Percentiles rank a stretch among this genome's conserved stretches.
These are phyloP conservation scores for Termitomyces sp. DNA, from an alignment of 768 basidiomycete species.

Conservation along the genomic window DNA sequence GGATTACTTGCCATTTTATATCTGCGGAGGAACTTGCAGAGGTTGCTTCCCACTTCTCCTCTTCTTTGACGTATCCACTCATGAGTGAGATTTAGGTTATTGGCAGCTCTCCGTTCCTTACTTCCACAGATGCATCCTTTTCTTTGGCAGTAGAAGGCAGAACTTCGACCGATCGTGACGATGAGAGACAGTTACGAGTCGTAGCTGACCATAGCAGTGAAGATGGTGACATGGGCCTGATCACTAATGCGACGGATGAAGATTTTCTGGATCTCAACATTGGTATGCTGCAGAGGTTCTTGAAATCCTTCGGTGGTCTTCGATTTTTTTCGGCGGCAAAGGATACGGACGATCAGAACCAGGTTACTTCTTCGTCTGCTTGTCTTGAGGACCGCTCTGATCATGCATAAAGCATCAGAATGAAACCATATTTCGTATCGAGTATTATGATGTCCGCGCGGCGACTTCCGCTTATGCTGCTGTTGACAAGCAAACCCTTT, in stretches of 20 bases:
- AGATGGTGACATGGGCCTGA: slow-evolving; percentile 1
- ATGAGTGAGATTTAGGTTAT: slow-evolving; percentile 37
- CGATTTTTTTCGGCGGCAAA: slow-evolving; percentile 20
- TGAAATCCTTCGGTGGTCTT: slow-evolving; percentile 31
- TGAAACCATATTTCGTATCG: slow-evolving; percentile 44
- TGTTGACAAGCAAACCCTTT: slow-evolving; percentile 43
- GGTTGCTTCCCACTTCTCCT: slow-evolving; percentile 24
- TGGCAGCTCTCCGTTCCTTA: slow-evolving; percentile 47
- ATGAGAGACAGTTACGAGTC: slow-evolving; percentile 5
- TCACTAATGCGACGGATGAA: slow-evolving; percentile 4
- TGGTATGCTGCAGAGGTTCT: slow-evolving; percentile 23
- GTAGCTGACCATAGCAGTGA: slow-evolving; percentile 5
- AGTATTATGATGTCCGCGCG: slow-evolving; percentile 64
- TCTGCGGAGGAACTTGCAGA: slow-evolving; percentile 38
- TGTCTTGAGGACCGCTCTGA: not conserved
- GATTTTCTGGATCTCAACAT: slow-evolving; percentile 16
- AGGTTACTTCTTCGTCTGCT: slow-evolving; percentile 15
- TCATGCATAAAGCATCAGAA: not conserved
- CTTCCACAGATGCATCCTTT: slow-evolving; percentile 48
- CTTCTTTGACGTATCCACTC: slow-evolving; percentile 4
- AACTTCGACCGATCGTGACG: slow-evolving; percentile 12
- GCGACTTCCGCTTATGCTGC: slow-evolving; percentile 45
- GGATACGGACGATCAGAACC: slow-evolving; percentile 12
- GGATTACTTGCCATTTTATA: slow-evolving; percentile 39
- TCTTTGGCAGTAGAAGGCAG: slow-evolving; percentile 36